Conservation (phyloP, 148 eudicot species). For the Tetragonia tetragonoides region DNA sequence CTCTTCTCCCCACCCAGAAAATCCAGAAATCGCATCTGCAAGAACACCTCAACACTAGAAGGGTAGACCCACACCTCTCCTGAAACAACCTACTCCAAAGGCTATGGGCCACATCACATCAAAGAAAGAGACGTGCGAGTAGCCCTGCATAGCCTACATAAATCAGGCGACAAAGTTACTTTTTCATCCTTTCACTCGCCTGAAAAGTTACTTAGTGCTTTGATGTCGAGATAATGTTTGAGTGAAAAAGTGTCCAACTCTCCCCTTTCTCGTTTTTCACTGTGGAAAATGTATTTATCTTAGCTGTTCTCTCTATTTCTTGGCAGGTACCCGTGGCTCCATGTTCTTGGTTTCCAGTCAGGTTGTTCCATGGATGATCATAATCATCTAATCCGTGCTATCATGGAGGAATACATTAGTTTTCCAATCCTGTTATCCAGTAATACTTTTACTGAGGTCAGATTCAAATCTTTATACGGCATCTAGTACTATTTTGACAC, state of each 20-base stretch:
- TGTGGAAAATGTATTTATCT: conserved; percentile 1
- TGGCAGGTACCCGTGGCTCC: conserved; percentile 68
- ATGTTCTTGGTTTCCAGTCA: conserved; percentile 62
- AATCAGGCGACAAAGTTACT: too few species aligned
- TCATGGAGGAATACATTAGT: conserved; percentile 61
- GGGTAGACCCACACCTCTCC: too few species aligned
- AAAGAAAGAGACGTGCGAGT: too few species aligned
- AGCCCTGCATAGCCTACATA: too few species aligned
- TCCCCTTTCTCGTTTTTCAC: background rate
- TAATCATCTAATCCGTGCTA: conserved; percentile 32
- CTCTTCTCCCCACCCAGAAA: too few species aligned
- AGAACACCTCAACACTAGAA: too few species aligned
- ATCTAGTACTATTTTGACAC: background rate
- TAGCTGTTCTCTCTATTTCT: background rate
- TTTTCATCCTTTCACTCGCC: background rate
- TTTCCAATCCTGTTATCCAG: conserved; percentile 71
- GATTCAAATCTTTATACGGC: conserved; percentile 4
- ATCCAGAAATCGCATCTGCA: too few species aligned
- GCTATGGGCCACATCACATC: too few species aligned
- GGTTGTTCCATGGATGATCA: conserved; percentile 35
- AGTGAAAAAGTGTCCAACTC: background rate
- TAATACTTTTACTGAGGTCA: conserved; percentile 65
- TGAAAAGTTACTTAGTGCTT: background rate
- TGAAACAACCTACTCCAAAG: too few species aligned
- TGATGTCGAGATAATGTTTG: background rate